Evolutionary conservation across 495 filamentous ascomycete species (phyloP).

Genomic region (Lophiotrema nucula): DNA sequence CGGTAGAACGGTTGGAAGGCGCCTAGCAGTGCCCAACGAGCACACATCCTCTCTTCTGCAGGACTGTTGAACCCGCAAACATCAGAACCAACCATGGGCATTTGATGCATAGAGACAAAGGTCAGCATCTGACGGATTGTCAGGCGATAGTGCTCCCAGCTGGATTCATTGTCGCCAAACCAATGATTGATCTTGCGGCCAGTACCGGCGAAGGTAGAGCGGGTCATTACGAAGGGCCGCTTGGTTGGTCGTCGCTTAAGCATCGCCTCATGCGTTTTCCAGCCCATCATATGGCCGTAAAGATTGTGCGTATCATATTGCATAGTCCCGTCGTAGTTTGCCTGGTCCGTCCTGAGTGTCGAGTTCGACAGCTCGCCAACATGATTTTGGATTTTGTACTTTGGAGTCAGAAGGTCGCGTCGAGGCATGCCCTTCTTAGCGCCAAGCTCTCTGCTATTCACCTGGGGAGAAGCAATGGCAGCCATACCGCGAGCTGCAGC

Average conservation of each 20-base stretch:
- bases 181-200: slow-evolving; percentile 78
- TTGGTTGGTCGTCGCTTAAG: slow-evolving; percentile 61
- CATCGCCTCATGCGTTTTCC: slow-evolving; percentile 67
- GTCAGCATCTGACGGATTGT: slow-evolving; percentile 69
- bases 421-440: slow-evolving; percentile 57
- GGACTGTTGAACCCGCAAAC: slow-evolving; percentile 73
- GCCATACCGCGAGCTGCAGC: neutral
- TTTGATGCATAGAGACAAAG: slow-evolving; percentile 77
- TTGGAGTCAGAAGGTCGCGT: slow-evolving; percentile 71
- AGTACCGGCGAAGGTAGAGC: slow-evolving; percentile 78
- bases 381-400: slow-evolving; percentile 74
- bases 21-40: slow-evolving; percentile 76
- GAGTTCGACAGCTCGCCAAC: slow-evolving; percentile 32
- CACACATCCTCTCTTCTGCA: slow-evolving; percentile 74
- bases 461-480: neutral
- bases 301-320: slow-evolving; percentile 87
- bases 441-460: slow-evolving; percentile 39
- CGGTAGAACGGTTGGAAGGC: slow-evolving; percentile 84
- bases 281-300: slow-evolving; percentile 82
- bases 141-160: slow-evolving; percentile 70
- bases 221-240: slow-evolving; percentile 78
- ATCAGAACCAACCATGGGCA: slow-evolving; percentile 82
- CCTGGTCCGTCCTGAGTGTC: slow-evolving; percentile 71
- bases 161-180: slow-evolving; percentile 78
- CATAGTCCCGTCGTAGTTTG: slow-evolving; percentile 67